Evolutionary conservation across 345 rosid species (phyloP).

Genomic region (Chamaenerion angustifolium): DNA sequence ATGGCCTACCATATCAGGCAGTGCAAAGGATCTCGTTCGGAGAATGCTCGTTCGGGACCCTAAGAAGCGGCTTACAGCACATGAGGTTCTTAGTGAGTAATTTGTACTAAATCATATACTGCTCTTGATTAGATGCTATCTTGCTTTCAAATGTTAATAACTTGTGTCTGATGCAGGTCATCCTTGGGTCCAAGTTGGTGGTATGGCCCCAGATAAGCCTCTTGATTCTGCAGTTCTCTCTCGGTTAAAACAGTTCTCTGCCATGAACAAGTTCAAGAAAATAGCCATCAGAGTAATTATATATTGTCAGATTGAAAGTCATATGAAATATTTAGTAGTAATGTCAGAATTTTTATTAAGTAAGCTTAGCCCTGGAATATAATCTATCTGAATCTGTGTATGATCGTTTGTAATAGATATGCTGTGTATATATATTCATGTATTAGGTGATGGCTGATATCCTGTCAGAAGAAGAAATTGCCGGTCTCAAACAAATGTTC

Average conservation of each 20-base stretch:
- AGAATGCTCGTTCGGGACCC: constrained; percentile 81
- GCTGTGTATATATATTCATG: too few species aligned
- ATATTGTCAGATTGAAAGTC: neutral
- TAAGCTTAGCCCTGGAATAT: too few species aligned
- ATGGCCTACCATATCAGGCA: constrained; percentile 82
- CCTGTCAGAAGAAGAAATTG: constrained; percentile 84
- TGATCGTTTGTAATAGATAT: too few species aligned
- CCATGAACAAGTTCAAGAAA: constrained; percentile 92
- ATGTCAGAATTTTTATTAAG: too few species aligned
- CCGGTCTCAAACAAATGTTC: constrained; percentile 83
- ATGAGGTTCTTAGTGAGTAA: constrained; percentile 79
- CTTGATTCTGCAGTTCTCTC: constrained; percentile 81
- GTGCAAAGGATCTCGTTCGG: constrained; percentile 78
- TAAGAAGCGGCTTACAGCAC: constrained; percentile 66
- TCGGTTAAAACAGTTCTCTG: constrained; percentile 87
- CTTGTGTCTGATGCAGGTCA: constrained; percentile 44
- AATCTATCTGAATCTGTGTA: too few species aligned
- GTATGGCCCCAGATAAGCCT: constrained; percentile 87
- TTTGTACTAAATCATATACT: too few species aligned
- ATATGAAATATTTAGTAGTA: too few species aligned
- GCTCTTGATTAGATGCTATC: too few species aligned
- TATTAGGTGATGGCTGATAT: constrained; percentile 74
- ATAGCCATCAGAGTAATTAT: constrained; percentile 70
- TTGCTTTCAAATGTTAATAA: too few species aligned
- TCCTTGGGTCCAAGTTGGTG: constrained; percentile 86